These are phyloP conservation scores for Citrus sp. DNA, from an alignment of 345 rosid species.

Conservation along the genomic window DNA sequence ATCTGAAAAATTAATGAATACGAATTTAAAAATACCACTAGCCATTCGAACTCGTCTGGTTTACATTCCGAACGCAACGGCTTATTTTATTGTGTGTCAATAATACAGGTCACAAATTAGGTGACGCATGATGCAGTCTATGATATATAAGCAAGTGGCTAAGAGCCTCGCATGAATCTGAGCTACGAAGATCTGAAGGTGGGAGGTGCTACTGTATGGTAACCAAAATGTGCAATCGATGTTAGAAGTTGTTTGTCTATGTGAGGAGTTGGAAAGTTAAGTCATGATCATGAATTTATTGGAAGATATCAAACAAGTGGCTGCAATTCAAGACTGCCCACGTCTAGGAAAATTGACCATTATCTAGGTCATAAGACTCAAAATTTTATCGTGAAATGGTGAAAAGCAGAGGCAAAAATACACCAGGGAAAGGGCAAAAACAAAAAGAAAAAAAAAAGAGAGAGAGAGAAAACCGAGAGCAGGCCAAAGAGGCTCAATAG, in stretches of 20 bases:
- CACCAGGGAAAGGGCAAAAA: background rate
- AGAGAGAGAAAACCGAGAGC: background rate
- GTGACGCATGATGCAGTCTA: too few relatives aligned
- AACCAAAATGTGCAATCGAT: too few relatives aligned
- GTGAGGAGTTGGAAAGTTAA: background rate
- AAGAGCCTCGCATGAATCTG: background rate
- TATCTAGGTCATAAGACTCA: background rate
- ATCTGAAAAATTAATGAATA: too few relatives aligned
- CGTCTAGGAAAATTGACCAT: background rate
- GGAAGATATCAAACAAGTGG: background rate
- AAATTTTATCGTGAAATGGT: background rate
- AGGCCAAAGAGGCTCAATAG: constrained; percentile 8
- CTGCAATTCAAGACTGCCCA: background rate
- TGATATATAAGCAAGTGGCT: background rate
- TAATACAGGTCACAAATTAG: too few relatives aligned
- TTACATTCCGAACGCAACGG: too few relatives aligned
- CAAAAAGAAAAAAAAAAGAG: background rate
- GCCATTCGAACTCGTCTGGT: too few relatives aligned
- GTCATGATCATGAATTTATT: background rate
- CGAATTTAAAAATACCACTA: too few relatives aligned
- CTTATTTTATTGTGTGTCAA: too few relatives aligned
- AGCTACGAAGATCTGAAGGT: too few relatives aligned
- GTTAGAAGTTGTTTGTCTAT: background rate
- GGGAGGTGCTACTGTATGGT: too few relatives aligned
- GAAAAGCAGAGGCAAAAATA: background rate